Percentiles rank a stretch among this genome's conserved stretches.
These are phyloP conservation scores for Pholiota adiposa DNA, from an alignment of 1,284 basidiomycete species.

Conservation along the genomic window DNA sequence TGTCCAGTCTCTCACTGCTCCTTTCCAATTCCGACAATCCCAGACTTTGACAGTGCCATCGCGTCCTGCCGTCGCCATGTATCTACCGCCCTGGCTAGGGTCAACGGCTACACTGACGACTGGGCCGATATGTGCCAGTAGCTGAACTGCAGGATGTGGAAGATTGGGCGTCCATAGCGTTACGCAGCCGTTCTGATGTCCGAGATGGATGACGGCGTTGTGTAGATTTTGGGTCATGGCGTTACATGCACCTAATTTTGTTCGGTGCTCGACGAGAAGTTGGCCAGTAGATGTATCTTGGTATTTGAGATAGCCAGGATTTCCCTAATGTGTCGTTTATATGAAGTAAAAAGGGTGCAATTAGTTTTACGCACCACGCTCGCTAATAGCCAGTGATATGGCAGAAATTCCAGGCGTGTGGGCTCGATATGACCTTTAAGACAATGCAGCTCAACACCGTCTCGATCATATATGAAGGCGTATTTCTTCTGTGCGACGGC, in stretches of 20 bases:
- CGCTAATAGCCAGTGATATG: conserved; percentile 94
- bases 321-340: conserved; percentile 57
- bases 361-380: conserved; percentile 63
- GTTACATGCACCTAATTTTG: conserved; percentile 84
- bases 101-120: conserved; percentile 85
- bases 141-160: conserved; percentile 87
- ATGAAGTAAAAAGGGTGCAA: not conserved
- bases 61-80: conserved; percentile 89
- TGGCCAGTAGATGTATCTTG: conserved; percentile 96
- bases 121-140: conserved; percentile 91
- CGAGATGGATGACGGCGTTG: conserved; percentile 92
- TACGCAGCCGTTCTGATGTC: conserved; percentile 91
- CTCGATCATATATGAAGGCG: conserved; percentile 94
- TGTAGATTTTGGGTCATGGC: conserved; percentile 93
- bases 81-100: conserved; percentile 81
- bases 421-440: conserved; percentile 89
- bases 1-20: conserved; percentile 82
- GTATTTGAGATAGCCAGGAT: conserved; percentile 92
- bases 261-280: conserved; percentile 88
- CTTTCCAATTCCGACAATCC: conserved; percentile 96
- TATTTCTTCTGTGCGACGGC: conserved; percentile 98
- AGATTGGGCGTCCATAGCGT: conserved; percentile 97
- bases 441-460: conserved; percentile 92
- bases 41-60: conserved; percentile 94
- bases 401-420: conserved; percentile 89